Evolutionary conservation across 192 early-diverging fungal genomes (phyloP).

Genomic region (Coemansia sp.): DNA sequence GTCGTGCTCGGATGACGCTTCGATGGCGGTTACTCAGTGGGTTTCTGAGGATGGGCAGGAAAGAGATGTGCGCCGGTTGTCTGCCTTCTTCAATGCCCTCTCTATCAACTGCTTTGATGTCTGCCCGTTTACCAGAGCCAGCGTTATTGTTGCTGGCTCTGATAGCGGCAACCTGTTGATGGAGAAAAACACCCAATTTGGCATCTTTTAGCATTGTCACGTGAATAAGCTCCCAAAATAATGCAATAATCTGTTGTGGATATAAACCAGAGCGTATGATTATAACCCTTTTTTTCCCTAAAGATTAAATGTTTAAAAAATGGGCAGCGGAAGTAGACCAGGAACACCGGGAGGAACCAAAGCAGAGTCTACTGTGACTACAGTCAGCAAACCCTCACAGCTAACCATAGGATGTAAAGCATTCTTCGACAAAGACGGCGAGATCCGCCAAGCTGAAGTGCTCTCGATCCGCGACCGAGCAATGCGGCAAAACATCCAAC

Average conservation of each 20-base stretch:
- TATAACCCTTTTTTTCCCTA: background rate
- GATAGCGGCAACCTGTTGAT: constrained; percentile 52
- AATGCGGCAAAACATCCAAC: constrained; percentile 46
- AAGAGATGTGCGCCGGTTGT: constrained; percentile 20
- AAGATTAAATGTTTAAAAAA: constrained; percentile 9
- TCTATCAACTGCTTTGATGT: constrained; percentile 50
- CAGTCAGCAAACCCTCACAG: constrained; percentile 24
- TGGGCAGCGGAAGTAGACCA: constrained; percentile 42
- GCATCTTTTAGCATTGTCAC: constrained; percentile 8
- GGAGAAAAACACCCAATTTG: constrained; percentile 17
- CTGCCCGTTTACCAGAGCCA: constrained; percentile 35
- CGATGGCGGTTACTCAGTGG: constrained; percentile 49
- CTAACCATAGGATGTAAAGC: constrained; percentile 62
- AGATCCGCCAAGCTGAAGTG: constrained; percentile 82
- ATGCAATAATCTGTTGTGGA: background rate
- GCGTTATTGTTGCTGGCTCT: constrained; percentile 48
- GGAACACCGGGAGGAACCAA: constrained; percentile 40
- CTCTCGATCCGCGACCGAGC: constrained; percentile 67
- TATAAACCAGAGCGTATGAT: background rate
- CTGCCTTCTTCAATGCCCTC: constrained; percentile 44
- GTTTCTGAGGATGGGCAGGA: background rate
- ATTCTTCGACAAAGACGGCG: constrained; percentile 60
- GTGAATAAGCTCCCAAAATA: background rate
- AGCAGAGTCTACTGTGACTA: constrained; percentile 19
- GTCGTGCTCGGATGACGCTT: constrained; percentile 52